Percentiles rank a stretch among this genome's conserved stretches.
Evolutionary conservation across 2,329 filamentous ascomycete genomes (phyloP).

Genomic region (Fusarium tupiense): DNA sequence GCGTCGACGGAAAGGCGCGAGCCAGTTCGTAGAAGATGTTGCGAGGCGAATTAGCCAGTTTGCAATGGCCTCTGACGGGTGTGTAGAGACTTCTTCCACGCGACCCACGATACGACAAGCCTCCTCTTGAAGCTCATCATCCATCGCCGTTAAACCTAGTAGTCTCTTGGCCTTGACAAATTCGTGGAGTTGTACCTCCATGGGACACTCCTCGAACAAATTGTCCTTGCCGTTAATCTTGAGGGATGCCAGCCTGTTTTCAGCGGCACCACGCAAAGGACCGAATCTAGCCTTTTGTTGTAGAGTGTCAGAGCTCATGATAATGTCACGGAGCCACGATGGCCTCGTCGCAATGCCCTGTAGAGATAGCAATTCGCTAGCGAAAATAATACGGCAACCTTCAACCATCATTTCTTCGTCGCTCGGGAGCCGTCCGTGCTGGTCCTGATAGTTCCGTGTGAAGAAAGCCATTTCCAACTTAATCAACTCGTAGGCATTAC

Average conservation of each 20-base stretch:
- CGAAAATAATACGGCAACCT: conserved; percentile 67
- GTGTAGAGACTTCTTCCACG: conserved; percentile 62
- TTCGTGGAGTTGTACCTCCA: conserved; percentile 64
- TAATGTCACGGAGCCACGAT: conserved; percentile 68
- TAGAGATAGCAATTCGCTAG: conserved; percentile 59
- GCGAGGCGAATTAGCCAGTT: conserved; percentile 67
- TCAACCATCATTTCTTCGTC: conserved; percentile 67
- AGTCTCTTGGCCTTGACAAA: conserved; percentile 62
- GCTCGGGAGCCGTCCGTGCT: conserved; percentile 53
- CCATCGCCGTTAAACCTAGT: conserved; percentile 68
- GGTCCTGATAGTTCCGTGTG: conserved; percentile 55
- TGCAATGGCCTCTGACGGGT: conserved; percentile 60
- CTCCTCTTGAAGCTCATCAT: conserved; percentile 68
- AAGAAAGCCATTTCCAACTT: conserved; percentile 67
- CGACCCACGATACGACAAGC: conserved; percentile 67
- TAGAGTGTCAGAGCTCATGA: conserved; percentile 59
- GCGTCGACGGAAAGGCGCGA: conserved; percentile 64
- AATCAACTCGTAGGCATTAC: conserved; percentile 69
- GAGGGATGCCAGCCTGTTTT: conserved; percentile 59
- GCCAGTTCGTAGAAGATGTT: conserved; percentile 62
- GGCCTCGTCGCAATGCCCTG: conserved; percentile 51
- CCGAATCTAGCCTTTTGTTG: conserved; percentile 58
- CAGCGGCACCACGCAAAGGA: conserved; percentile 56
- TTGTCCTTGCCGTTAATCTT: conserved; percentile 68
- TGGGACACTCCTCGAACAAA: conserved; percentile 65